phyloP scores from a whole-genome alignment of 768 basidiomycete species.

The Leucocoprinus leucothites region DNA sequence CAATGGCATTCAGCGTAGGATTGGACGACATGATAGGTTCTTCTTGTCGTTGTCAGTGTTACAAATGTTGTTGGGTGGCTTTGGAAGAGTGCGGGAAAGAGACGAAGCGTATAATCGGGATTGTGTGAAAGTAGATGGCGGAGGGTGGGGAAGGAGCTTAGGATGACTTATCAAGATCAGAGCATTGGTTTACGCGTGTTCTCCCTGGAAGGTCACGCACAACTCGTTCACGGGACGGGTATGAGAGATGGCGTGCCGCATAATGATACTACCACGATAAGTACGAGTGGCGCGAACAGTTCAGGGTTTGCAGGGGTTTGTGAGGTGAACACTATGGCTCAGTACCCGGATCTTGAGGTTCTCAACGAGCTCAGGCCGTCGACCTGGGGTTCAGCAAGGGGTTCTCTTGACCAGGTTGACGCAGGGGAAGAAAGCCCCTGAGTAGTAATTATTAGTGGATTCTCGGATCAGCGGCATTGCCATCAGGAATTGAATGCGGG shows the following conservation, averaged over 20 bases:
- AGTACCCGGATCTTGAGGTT: too few relatives aligned
- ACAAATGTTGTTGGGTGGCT: background rate
- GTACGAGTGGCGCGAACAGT: background rate
- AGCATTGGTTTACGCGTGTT: background rate
- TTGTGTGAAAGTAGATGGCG: background rate
- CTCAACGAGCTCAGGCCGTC: too few relatives aligned
- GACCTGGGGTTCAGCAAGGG: background rate
- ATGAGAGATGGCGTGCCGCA: background rate
- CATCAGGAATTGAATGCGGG: background rate
- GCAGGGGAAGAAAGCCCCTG: background rate
- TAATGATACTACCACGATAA: background rate
- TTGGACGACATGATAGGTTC: conserved; percentile 15
- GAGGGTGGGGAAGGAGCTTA: background rate
- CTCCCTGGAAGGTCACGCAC: background rate
- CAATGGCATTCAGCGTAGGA: conserved; percentile 47
- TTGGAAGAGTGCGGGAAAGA: background rate
- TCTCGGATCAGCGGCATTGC: background rate
- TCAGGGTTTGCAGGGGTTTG: too few relatives aligned
- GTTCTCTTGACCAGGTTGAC: background rate
- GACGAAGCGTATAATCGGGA: background rate
- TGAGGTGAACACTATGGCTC: too few relatives aligned
- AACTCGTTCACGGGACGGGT: background rate
- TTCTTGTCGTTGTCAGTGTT: background rate
- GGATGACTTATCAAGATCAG: background rate
- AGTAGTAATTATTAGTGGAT: too few relatives aligned